Base-by-base conservation (phyloP, 2,329 filamentous ascomycete species). In the Colletotrichum lentis region DNA sequence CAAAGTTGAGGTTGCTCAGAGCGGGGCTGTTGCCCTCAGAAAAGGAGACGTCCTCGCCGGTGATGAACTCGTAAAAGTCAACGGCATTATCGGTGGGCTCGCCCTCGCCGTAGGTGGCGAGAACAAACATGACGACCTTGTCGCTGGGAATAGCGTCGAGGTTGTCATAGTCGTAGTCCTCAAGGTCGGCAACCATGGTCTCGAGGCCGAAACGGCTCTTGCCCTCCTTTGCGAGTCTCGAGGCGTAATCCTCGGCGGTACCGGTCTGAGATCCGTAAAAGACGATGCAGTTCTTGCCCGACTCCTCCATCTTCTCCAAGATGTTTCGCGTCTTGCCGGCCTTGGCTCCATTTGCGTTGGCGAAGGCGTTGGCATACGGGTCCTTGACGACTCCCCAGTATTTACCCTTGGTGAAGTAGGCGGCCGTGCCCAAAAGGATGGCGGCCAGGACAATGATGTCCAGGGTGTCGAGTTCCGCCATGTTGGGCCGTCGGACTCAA, bases 191-290 rank as follows among this genome's bases (percentile, higher is more conserved):
- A 18, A 97, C 94, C 94, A 99, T 98, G 70, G 95, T 97, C 82
- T 97, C 96, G 71, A 99, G 86, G 44, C 96, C 96, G 77, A 97
- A 99, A 71, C 96, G 89, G 75, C 95, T 97, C 80, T 95, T 95
- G 76, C 96, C 96, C 81, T 99, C 96, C 85, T 99, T 99, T 72
- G 96, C 94, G 73, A 99, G 84, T 74, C 96, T 89, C 14, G 95
- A 97, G 72, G 96, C 96, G 77, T 99, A 99, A 80, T 99, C 96
- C 82, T 99, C 96, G 57, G 96, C 96, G 47, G 96, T 99, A 75
- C 96, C 96, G 22, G 96, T 99, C 83, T 99, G 96, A 39, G 96
- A 99, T 73, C 96, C 96, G 78, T 97, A 99, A 85, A 99, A 97
- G 75, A 99, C 91, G 72, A 99, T 91, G 80, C 95, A 97, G 83